phyloP scores from a whole-genome alignment of 345 rosid species.

The Hypericum perforatum region DNA sequence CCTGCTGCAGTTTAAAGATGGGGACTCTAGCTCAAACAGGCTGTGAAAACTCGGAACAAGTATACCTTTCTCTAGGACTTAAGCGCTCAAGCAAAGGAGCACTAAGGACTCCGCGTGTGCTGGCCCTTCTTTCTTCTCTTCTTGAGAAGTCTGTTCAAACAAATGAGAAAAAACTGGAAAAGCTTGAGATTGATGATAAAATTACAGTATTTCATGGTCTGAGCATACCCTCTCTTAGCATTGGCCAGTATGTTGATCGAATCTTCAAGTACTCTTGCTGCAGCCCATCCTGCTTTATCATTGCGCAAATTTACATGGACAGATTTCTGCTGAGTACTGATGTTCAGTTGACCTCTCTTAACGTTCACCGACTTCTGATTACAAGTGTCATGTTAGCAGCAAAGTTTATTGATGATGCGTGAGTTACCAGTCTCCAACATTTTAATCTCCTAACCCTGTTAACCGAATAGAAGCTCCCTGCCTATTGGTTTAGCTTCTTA shows the following conservation, averaged over 20 bases:
- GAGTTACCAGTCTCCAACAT: constrained; percentile 17
- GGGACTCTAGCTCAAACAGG: too few relatives aligned
- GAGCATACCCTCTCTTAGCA: constrained; percentile 51
- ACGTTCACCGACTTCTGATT: constrained; percentile 77
- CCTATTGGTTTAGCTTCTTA: background rate
- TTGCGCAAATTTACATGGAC: constrained; percentile 64
- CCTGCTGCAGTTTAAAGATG: too few relatives aligned
- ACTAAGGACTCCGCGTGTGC: too few relatives aligned
- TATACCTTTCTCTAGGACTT: too few relatives aligned
- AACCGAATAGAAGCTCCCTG: too few relatives aligned
- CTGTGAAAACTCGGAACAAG: too few relatives aligned
- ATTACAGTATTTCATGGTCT: constrained; percentile 54
- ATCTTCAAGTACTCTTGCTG: constrained; percentile 77
- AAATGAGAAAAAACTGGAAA: constrained; percentile 30
- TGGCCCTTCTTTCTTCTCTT: too few relatives aligned
- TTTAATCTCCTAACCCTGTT: too few relatives aligned
- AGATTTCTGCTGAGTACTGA: constrained; percentile 42
- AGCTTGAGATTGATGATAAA: constrained; percentile 21
- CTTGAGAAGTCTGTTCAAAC: too few relatives aligned
- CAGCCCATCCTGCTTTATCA: constrained; percentile 87
- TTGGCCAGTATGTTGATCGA: constrained; percentile 61
- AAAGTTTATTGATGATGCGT: constrained; percentile 80
- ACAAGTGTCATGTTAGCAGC: constrained; percentile 80
- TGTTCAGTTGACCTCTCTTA: constrained; percentile 49
- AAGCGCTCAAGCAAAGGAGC: too few relatives aligned